Percentiles rank a stretch among this genome's conserved stretches.
Conservation (phyloP, 1,139 yeast genomes). For the Petasospora fabianii region DNA sequence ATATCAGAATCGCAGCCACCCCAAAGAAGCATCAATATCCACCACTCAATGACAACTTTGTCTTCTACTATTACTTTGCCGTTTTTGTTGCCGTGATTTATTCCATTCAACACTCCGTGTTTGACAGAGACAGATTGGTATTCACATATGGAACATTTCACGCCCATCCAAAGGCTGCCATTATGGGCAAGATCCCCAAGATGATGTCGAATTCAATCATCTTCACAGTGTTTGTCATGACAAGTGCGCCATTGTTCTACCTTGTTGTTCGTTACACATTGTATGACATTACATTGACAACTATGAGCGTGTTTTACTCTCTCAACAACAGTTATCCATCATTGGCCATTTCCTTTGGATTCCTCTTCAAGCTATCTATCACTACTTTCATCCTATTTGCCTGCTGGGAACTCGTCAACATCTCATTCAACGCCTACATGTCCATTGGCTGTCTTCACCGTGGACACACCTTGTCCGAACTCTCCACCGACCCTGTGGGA, state of each 20-base stretch:
- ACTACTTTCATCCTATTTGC: constrained; percentile 40
- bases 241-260: constrained; percentile 47
- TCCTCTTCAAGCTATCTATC: constrained; percentile 37
- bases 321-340: constrained; percentile 37
- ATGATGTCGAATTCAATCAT: constrained; percentile 38
- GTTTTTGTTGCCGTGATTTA: constrained; percentile 45
- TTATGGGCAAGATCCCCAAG: constrained; percentile 31
- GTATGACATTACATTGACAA: constrained; percentile 37
- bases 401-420: constrained; percentile 62
- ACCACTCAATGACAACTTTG: constrained; percentile 57
- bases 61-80: constrained; percentile 46
- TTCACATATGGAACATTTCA: constrained; percentile 39
- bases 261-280: constrained; percentile 40
- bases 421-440: constrained; percentile 67
- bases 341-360: constrained; percentile 37
- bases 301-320: constrained; percentile 29
- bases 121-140: constrained; percentile 58
- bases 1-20: constrained; percentile 26
- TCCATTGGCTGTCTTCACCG: constrained; percentile 81
- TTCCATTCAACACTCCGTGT: constrained; percentile 48
- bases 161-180: constrained; percentile 36
- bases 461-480: constrained; percentile 62
- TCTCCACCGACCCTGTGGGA: constrained; percentile 68
- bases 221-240: constrained; percentile 32
- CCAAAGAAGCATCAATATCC: constrained; percentile 51